These are phyloP conservation scores for Cryptosporidium xiaoi DNA, from an alignment of 169 alveolate species.

Conservation along the genomic window DNA sequence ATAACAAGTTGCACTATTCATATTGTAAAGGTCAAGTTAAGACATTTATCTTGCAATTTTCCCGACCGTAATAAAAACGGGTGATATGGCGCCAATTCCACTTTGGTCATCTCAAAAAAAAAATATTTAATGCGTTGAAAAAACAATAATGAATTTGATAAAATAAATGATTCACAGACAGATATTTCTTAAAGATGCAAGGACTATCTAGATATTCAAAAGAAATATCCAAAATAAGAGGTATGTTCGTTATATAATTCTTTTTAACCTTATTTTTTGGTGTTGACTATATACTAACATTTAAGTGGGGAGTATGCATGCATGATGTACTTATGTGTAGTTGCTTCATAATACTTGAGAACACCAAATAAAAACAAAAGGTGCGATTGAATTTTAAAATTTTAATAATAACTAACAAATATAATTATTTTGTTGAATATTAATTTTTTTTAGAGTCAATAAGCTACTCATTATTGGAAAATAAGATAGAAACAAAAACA, in stretches of 20 bases:
- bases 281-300: no score
- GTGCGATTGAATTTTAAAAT: neutral
- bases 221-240: constrained; percentile 61
- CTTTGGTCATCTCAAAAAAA: constrained; percentile 30
- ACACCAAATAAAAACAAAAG: neutral
- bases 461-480: constrained; percentile 54
- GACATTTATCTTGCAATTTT: neutral
- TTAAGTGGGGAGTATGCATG: no score
- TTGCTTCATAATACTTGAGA: no score
- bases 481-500: constrained; percentile 1
- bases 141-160: neutral
- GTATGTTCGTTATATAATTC: constrained; percentile 15
- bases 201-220: constrained; percentile 35
- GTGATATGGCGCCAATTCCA: constrained; percentile 74
- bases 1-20: no score
- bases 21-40: neutral
- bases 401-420: neutral
- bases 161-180: neutral
- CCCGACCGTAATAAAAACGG: constrained; percentile 7
- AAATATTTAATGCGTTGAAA: neutral
- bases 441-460: constrained; percentile 43
- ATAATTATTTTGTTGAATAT: neutral
- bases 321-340: no score
- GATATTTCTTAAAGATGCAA: constrained; percentile 4
- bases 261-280: no score